phyloP scores from a whole-genome alignment of 2,329 filamentous ascomycete genomes.

The Setomelanomma holmii region DNA sequence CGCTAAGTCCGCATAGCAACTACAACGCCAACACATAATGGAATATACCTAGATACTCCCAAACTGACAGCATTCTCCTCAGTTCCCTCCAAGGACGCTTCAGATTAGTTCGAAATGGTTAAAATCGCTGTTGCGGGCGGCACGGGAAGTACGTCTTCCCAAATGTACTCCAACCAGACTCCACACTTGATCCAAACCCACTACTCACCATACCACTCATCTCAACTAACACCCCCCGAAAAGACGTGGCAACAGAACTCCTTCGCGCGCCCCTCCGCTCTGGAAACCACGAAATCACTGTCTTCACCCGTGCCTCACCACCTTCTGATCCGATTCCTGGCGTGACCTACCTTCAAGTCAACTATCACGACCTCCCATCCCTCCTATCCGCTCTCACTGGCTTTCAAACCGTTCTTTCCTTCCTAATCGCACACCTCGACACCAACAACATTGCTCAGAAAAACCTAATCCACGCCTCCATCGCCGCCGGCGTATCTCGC shows the following conservation, averaged over 20 bases:
- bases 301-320: constrained; percentile 55
- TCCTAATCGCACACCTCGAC: constrained; percentile 43
- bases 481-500: constrained; percentile 35
- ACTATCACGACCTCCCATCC: constrained; percentile 53
- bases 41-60: too few relatives aligned
- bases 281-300: constrained; percentile 60
- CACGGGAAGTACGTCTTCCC: constrained; percentile 40
- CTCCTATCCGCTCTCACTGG: constrained; percentile 54
- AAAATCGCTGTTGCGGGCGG: constrained; percentile 46
- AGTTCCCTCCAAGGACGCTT: too few relatives aligned
- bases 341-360: constrained; percentile 52
- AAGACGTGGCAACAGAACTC: constrained; percentile 62
- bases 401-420: constrained; percentile 58
- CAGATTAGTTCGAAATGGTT: constrained; percentile 32
- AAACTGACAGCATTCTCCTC: too few relatives aligned
- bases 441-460: constrained; percentile 31
- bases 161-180: too few relatives aligned
- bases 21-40: not conserved
- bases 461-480: constrained; percentile 42
- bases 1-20: not conserved
- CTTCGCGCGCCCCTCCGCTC: constrained; percentile 58
- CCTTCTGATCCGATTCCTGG: constrained; percentile 22
- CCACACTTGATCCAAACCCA: too few relatives aligned
- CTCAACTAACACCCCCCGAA: not conserved
- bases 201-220: not conserved